Percentiles rank a stretch among this genome's conserved stretches.
Evolutionary conservation across 495 filamentous ascomycete genomes (phyloP).

Genomic region (Ascobolus immersus): DNA sequence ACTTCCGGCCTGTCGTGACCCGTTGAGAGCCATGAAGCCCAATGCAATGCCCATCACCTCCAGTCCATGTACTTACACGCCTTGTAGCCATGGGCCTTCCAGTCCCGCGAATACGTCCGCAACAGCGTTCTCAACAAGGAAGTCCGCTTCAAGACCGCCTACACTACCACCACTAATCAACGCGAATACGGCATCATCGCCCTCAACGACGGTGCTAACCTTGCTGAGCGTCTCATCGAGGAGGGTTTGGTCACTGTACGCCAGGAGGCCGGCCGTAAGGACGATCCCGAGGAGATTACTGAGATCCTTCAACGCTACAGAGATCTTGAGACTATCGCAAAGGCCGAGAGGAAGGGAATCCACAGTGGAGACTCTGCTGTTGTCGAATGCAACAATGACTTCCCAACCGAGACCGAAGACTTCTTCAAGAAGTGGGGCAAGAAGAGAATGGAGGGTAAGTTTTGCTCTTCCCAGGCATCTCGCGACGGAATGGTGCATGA

Average conservation of each 20-base stretch:
- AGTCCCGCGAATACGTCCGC: constrained; percentile 77
- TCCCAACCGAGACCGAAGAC: constrained; percentile 35
- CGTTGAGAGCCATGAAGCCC: background rate
- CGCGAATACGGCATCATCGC: constrained; percentile 66
- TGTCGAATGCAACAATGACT: constrained; percentile 38
- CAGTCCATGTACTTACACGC: constrained; percentile 1
- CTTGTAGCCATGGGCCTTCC: constrained; percentile 49
- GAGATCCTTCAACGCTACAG: background rate
- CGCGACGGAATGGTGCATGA: background rate
- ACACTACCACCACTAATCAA: constrained; percentile 41
- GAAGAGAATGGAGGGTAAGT: constrained; percentile 38
- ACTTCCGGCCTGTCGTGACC: too few relatives aligned
- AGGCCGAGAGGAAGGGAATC: constrained; percentile 43
- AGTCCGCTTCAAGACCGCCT: constrained; percentile 56
- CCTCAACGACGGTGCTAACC: constrained; percentile 41
- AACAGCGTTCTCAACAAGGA: constrained; percentile 62
- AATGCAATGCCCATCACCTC: background rate
- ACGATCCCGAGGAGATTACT: constrained; percentile 46
- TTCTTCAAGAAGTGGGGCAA: constrained; percentile 58
- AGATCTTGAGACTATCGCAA: constrained; percentile 35
- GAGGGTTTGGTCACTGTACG: constrained; percentile 78
- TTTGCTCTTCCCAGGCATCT: background rate
- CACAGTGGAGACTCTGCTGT: constrained; percentile 26
- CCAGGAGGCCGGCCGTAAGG: constrained; percentile 70
- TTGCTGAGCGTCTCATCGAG: constrained; percentile 57